These are phyloP conservation scores for Bipolaris bicolor DNA, from an alignment of 2,329 filamentous ascomycete genomes.

Conservation along the genomic window DNA sequence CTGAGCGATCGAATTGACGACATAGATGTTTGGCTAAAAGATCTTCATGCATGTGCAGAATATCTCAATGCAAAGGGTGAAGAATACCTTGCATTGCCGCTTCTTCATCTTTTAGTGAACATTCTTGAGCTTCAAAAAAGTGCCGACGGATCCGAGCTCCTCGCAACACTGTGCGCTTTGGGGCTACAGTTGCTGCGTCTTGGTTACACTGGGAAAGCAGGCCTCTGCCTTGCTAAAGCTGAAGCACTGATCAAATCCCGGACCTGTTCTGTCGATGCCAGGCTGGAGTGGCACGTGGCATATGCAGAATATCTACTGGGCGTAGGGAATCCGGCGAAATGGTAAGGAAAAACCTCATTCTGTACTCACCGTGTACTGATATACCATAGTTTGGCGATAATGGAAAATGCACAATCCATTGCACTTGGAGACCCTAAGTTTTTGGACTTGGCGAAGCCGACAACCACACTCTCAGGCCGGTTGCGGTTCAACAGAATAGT, in stretches of 20 bases:
- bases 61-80: slow-evolving; percentile 65
- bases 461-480: slow-evolving; percentile 43
- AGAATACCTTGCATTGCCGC: slow-evolving; percentile 56
- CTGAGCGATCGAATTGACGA: slow-evolving; percentile 59
- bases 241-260: slow-evolving; percentile 56
- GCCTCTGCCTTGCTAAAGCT: slow-evolving; percentile 63
- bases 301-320: slow-evolving; percentile 76
- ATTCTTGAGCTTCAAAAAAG: slow-evolving; percentile 55
- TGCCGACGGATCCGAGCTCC: slow-evolving; percentile 47
- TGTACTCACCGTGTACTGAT: slow-evolving; percentile 20
- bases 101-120: slow-evolving; percentile 58
- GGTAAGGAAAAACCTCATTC: slow-evolving; percentile 35
- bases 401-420: slow-evolving; percentile 39
- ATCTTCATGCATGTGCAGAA: slow-evolving; percentile 61
- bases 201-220: slow-evolving; percentile 66
- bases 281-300: slow-evolving; percentile 68
- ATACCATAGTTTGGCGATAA: slow-evolving; percentile 30
- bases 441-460: slow-evolving; percentile 38
- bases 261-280: slow-evolving; percentile 53
- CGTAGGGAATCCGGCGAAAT: slow-evolving; percentile 69
- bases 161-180: slow-evolving; percentile 54
- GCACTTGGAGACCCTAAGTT: slow-evolving; percentile 38
- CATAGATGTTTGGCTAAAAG: slow-evolving; percentile 55
- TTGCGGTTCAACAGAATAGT: slow-evolving; percentile 58
- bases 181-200: slow-evolving; percentile 64